Evolutionary conservation across 768 basidiomycete species (phyloP), one percentile per base, ranked within the genome.

Genomic region (Boletellus ananas): DNA sequence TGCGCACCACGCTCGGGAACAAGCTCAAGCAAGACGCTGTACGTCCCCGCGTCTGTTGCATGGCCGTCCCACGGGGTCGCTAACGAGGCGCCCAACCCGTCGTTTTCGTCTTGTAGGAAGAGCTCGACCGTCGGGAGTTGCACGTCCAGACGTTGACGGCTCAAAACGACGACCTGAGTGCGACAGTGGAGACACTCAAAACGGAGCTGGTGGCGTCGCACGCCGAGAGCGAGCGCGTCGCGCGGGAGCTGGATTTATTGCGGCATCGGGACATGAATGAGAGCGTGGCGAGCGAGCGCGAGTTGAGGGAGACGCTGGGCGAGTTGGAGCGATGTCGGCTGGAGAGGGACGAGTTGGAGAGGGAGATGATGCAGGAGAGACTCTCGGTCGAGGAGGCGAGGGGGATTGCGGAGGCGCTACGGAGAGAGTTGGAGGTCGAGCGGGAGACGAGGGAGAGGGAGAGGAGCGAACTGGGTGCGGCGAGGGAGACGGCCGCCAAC

Each of bases 21-120:
- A 97, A 97, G 69, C 76, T 98, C 49, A 84, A 89, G 68, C 91
- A 95, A 67, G 96, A 98, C 70, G 96, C 96, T 61, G 96, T 98
- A 74, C 58, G 85, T 79, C 3, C 17, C n/a, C 23, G 23, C 23
- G 23, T 25, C 23, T 4, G 23, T 25, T 25, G 5, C 23, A 25
- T 25, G 23, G 23, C 4, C 23, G 23, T 25, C 23, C 23, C 23
- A 25, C 23, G 23, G 7, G 23, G 23, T 25, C 23, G 23, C 23
- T 25, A 5, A 25, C 23, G 23, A 6, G 4, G 7, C 23, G 23
- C 4, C 4, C 23, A 25, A 25, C 23, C 2, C 23, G 23, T 25
- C 23, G 23, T 25, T 25, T 25, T 25, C 4, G 4, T 25, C 16
- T 34, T 16, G 14, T 74, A 99, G 95, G 96, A 98, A 83, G 96